These are phyloP conservation scores for Bryoerythrophyllum caledonicum DNA, from an alignment of 225 moss, liverwort and hornwort species.

Conservation along the genomic window DNA sequence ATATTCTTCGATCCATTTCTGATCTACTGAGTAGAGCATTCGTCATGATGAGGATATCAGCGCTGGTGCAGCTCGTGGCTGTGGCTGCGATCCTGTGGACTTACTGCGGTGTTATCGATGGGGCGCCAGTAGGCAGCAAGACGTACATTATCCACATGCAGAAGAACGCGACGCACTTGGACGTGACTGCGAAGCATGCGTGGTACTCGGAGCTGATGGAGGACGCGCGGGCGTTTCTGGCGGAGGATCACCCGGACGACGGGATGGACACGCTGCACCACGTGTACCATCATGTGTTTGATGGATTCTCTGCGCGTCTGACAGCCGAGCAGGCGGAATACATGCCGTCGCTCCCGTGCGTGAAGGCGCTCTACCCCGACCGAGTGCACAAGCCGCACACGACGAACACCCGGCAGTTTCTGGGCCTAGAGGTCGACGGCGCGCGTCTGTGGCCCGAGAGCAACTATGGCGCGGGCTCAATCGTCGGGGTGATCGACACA, in stretches of 20 bases:
- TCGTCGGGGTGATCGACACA: conserved; percentile 24
- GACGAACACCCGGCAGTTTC: conserved; percentile 5
- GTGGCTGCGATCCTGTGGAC: too few species aligned
- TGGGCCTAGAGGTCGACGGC: not conserved
- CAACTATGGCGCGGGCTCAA: conserved; percentile 1
- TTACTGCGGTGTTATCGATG: too few species aligned
- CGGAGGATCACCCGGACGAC: not conserved
- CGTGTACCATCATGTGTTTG: conserved; percentile 1
- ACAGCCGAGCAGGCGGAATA: not conserved
- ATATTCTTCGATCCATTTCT: too few species aligned
- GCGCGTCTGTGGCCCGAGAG: conserved; percentile 11
- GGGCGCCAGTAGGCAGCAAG: not conserved
- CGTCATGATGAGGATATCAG: too few species aligned
- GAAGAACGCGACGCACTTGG: not conserved
- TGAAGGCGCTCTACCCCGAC: conserved; percentile 1
- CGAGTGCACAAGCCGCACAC: not conserved
- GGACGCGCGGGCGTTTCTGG: not conserved
- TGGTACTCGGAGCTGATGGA: conserved; percentile 14
- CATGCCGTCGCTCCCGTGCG: conserved; percentile 11
- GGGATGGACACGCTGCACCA: conserved; percentile 7
- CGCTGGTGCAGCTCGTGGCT: too few species aligned
- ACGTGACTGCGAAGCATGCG: not conserved
- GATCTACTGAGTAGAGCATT: too few species aligned
- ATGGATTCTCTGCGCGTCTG: conserved; percentile 22
- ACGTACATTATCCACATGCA: not conserved